These are phyloP conservation scores for Skeletonema tropicum DNA, from an alignment of 108 stramenopile genomes.

Conservation along the genomic window DNA sequence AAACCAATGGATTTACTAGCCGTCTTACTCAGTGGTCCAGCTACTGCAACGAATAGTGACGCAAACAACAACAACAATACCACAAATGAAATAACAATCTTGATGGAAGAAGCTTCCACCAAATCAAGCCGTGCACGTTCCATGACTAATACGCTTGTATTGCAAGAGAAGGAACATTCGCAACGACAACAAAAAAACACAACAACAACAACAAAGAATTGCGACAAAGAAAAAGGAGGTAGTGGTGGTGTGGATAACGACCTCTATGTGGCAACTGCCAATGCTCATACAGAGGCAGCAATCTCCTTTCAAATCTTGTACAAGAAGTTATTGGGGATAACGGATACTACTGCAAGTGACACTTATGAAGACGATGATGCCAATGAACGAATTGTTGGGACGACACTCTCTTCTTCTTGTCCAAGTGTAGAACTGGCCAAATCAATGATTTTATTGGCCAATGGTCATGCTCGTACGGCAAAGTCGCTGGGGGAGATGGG, in stretches of 20 bases:
- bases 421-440: slow-evolving; percentile 36
- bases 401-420: neutral
- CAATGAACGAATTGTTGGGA: neutral
- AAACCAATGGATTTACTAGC: slow-evolving; percentile 41
- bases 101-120: slow-evolving; percentile 35
- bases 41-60: neutral
- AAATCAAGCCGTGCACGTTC: slow-evolving; percentile 43
- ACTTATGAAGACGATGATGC: neutral
- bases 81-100: slow-evolving; percentile 6
- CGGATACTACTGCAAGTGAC: neutral
- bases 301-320: slow-evolving; percentile 35
- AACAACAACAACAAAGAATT: neutral
- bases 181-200: neutral
- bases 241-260: slow-evolving; percentile 12
- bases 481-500: slow-evolving; percentile 41
- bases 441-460: slow-evolving; percentile 45
- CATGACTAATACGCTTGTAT: slow-evolving; percentile 37
- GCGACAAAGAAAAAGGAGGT: neutral
- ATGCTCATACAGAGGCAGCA: slow-evolving; percentile 44
- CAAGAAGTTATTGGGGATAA: slow-evolving; percentile 25
- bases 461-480: slow-evolving; percentile 42
- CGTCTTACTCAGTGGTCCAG: slow-evolving; percentile 26
- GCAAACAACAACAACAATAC: neutral
- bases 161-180: slow-evolving; percentile 14
- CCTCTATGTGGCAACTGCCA: slow-evolving; percentile 33